A percentile compares a stretch with the other conserved stretches of the same genome.
Conservation (phyloP, 805 yeast species). For the Pichia heedii region DNA sequence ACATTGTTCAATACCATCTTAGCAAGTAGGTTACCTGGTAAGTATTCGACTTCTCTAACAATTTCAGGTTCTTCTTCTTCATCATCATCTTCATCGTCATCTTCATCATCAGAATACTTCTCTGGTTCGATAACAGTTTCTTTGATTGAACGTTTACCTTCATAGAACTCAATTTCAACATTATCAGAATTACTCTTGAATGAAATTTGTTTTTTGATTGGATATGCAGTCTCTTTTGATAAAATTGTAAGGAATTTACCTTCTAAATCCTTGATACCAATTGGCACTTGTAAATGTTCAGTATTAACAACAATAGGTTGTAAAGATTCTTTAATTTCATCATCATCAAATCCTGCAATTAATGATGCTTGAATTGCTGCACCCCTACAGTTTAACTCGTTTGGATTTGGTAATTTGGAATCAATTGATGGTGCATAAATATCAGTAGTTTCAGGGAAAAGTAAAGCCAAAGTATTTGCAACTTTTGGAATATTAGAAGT, state of each 20-base stretch:
- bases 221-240: constrained; percentile 80
- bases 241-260: constrained; percentile 66
- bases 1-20: constrained; percentile 68
- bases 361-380: constrained; percentile 95
- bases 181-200: constrained; percentile 55
- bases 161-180: constrained; percentile 64
- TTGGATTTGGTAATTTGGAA: constrained; percentile 74
- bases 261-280: constrained; percentile 71
- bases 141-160: constrained; percentile 76
- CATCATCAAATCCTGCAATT: constrained; percentile 72
- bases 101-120: constrained; percentile 44
- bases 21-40: constrained; percentile 67
- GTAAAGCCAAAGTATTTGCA: constrained; percentile 57
- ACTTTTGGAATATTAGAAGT: constrained; percentile 87
- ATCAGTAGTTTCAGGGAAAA: constrained; percentile 75
- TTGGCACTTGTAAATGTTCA: constrained; percentile 73
- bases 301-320: constrained; percentile 83
- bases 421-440: constrained; percentile 72
- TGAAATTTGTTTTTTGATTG: constrained; percentile 68
- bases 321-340: constrained; percentile 69
- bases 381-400: constrained; percentile 86
- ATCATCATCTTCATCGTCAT: constrained; percentile 33
- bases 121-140: constrained; percentile 72
- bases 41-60: constrained; percentile 62
- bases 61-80: constrained; percentile 88